Base-by-base conservation (phyloP, 148 eudicot genomes). In the Beta vulgaris region DNA sequence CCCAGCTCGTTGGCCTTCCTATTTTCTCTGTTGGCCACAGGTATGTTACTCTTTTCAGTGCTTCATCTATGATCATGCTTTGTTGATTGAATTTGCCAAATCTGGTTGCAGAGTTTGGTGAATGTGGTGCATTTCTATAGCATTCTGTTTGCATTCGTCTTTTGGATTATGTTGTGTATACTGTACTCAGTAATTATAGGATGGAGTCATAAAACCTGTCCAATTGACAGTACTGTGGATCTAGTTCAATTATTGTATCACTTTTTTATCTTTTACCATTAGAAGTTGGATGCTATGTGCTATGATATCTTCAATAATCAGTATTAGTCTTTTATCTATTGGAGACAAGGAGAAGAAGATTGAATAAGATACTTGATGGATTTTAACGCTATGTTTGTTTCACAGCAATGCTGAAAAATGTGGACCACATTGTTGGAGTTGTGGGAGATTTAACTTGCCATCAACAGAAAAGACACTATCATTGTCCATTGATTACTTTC, bases 1-100 rank as follows among this genome's bases (percentile, higher is more conserved):
- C 86, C 51, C 89, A 89, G 48, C 83, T 95, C 37, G 85, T 76
- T 80, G 81, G 80, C 75, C 96, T 95, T 81, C 99, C 99, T 32
- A 76, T 90, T 73, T 95, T 90, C 78, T 95, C 92, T 25, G 97
- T 92, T 72, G 99, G 99, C 71, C 99, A 95, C 80, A 95, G 99
- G 99, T 95, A 32, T 58, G 82, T 77, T 61, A 37, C n/a, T 60
- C 35, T 8, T 64, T 42, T 16, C 15, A 18, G 53, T 79, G 66
- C 63, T 44, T 61, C 49, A 13, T 1, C 53, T 57, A 4, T 43
- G 28, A 25, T 48, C 36, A 43, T 43, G 44, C n/a, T 14, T 13
- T 63, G 72, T 23, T 8, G 31, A 25, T 15, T 29, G 26, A 18
- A 37, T 70, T 69, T 44, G 43, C 73, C 46, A 25, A 46, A 6